A percentile compares a stretch with the other conserved stretches of the same genome.
Evolutionary conservation across 371 early-diverging fungal genomes (phyloP).

Genomic region (Mortierella sp.): DNA sequence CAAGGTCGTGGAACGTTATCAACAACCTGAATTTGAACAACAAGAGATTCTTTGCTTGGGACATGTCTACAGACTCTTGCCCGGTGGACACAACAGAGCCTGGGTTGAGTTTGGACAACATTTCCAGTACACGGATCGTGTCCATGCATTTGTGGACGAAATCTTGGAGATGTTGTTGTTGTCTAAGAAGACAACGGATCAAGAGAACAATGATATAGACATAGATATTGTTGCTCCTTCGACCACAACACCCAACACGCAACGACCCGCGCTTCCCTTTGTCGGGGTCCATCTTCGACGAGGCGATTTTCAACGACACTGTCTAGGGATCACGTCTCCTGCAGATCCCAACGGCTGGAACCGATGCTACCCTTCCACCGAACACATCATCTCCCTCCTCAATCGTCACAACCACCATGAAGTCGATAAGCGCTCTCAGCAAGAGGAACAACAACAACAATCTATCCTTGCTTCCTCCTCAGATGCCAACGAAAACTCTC

Average conservation of each 20-base stretch:
- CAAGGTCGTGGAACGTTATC: slow-evolving; percentile 48
- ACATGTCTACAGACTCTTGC: slow-evolving; percentile 43
- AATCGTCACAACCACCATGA: not conserved
- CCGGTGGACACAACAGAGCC: slow-evolving; percentile 35
- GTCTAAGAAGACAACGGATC: not conserved
- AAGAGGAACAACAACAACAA: not conserved
- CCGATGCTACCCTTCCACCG: slow-evolving; percentile 48
- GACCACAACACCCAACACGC: too few relatives aligned
- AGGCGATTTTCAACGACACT: slow-evolving; percentile 43
- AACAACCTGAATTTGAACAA: slow-evolving; percentile 24
- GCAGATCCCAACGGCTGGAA: slow-evolving; percentile 53
- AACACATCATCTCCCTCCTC: slow-evolving; percentile 40
- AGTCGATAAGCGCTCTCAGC: not conserved
- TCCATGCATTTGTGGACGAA: slow-evolving; percentile 32
- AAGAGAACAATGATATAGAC: not conserved
- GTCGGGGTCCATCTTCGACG: slow-evolving; percentile 38
- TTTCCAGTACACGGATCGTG: slow-evolving; percentile 32
- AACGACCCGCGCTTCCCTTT: slow-evolving; percentile 5
- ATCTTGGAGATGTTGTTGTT: slow-evolving; percentile 21
- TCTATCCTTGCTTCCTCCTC: not conserved
- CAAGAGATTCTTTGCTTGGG: slow-evolving; percentile 38
- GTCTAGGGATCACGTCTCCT: slow-evolving; percentile 45
- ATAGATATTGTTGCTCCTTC: too few relatives aligned
- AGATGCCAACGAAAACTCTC: too few relatives aligned
- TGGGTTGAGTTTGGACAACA: slow-evolving; percentile 50